Evolutionary conservation across 2,329 filamentous ascomycete species (phyloP).

Genomic region (Claviceps pazoutovae): DNA sequence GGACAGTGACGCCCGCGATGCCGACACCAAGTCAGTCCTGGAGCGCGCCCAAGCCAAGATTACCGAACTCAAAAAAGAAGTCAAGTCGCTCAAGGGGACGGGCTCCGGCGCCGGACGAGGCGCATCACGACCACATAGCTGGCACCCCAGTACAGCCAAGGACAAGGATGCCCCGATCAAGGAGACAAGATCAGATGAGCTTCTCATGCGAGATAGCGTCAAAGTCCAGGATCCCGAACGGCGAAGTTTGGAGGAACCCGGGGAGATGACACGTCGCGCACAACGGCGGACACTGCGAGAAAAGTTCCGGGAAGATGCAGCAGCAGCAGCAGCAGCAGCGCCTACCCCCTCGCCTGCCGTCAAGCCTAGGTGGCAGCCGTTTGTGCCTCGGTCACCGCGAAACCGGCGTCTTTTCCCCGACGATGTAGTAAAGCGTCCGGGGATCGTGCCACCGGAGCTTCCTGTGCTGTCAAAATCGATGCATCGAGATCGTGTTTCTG

Average conservation of each 20-base stretch:
- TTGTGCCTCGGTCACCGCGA: slow-evolving; percentile 26
- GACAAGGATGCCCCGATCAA: slow-evolving; percentile 5
- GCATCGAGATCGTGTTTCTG: slow-evolving; percentile 7
- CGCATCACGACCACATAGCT: slow-evolving; percentile 15
- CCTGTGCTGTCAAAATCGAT: slow-evolving; percentile 14
- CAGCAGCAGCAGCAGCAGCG: background rate
- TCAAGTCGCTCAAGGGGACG: slow-evolving; percentile 28
- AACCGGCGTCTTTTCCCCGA: slow-evolving; percentile 24
- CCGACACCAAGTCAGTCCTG: slow-evolving; percentile 40
- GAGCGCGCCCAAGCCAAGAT: slow-evolving; percentile 44
- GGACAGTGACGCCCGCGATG: slow-evolving; percentile 37
- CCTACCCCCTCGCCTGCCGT: no score
- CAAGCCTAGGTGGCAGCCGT: slow-evolving; percentile 26
- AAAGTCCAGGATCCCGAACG: background rate
- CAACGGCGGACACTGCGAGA: slow-evolving; percentile 18
- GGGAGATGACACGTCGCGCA: slow-evolving; percentile 7
- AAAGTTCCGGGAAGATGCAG: slow-evolving; percentile 20
- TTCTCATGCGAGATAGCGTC: background rate
- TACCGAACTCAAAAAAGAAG: slow-evolving; percentile 38
- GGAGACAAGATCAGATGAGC: slow-evolving; percentile 9
- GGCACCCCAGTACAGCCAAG: slow-evolving; percentile 12
- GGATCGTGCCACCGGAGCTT: slow-evolving; percentile 14
- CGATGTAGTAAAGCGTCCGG: slow-evolving; percentile 16
- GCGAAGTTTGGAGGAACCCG: slow-evolving; percentile 4
- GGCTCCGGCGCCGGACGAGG: slow-evolving; percentile 4